Evolutionary conservation across 1,284 basidiomycete genomes (phyloP).

Genomic region (Boletus albobrunnescens): DNA sequence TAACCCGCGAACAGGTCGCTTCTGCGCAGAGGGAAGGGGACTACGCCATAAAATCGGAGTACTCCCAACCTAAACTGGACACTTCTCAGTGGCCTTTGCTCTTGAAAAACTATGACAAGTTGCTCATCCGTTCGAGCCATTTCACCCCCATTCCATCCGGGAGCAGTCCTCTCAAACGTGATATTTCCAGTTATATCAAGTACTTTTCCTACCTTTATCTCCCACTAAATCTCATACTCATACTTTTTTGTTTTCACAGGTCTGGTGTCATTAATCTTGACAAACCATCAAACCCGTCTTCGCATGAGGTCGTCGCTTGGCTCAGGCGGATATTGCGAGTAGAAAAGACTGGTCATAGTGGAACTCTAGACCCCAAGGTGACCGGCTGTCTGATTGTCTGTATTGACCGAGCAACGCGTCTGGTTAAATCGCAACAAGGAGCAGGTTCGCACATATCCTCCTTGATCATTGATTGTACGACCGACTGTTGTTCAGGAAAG

Average conservation of each 20-base stretch:
- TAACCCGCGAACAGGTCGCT: constrained; percentile 65
- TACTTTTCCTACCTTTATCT: constrained; percentile 34
- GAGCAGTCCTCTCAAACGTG: constrained; percentile 89
- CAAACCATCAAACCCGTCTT: constrained; percentile 99
- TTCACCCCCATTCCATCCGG: constrained; percentile 96
- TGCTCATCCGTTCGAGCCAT: constrained; percentile 91
- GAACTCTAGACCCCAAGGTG: constrained; percentile 98
- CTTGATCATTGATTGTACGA: neutral
- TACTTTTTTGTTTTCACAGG: constrained; percentile 39
- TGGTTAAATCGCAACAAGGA: constrained; percentile 99
- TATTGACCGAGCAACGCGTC: constrained; percentile 97
- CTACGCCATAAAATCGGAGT: constrained; percentile 81
- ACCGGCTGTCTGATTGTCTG: constrained; percentile 99
- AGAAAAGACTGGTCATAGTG: constrained; percentile 98
- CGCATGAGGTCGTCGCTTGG: constrained; percentile 99
- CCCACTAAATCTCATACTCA: constrained; percentile 5
- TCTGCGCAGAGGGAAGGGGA: constrained; percentile 73
- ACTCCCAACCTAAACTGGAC: constrained; percentile 73
- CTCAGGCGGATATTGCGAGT: constrained; percentile 91
- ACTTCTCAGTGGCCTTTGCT: constrained; percentile 98
- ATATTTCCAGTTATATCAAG: constrained; percentile 89
- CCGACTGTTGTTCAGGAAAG: constrained; percentile 62
- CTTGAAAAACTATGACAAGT: constrained; percentile 98
- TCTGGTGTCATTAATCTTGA: constrained; percentile 99
- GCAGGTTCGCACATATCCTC: constrained; percentile 57